Evolutionary conservation across 2,329 filamentous ascomycete genomes (phyloP), one percentile per base, ranked within the genome.

Genomic region (Lasiodiplodia hormozganensis): DNA sequence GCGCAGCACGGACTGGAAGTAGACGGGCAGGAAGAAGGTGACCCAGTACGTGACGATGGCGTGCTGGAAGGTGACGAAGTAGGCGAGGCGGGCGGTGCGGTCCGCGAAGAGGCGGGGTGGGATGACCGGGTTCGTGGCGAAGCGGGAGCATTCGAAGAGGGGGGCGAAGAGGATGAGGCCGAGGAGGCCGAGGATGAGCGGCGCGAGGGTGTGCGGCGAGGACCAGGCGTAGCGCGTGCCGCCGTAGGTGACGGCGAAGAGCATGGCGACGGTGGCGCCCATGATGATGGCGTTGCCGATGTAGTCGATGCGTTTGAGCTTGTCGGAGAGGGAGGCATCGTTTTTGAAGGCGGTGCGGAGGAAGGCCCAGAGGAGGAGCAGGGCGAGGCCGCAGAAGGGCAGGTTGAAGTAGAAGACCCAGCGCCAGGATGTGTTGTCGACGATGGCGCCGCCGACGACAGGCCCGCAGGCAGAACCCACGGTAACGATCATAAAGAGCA

Each of bases 351-450:
- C 73, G 16, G 83, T 82, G 51, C 83, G 77, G 3, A 86, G 69
- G 69, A 73, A 78, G 4, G 75, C 47, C 49, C 71, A 73, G 18
- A 80, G 74, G n/a, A 76, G 51, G 5, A 72, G 49, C 5, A 78
- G 65, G 1, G 75, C 70, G 23, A 76, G 64, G 1, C 64, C 73
- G 51, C 73, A 75, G 25, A 80, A 72, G 0, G 79, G 78, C 1
- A 81, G 69, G 38, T 79, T 79, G 69, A 80, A 69, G 51, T 73
- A 73, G 68, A 87, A 86, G n/a, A 82, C 79, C 83, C 82, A 85
- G 10, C 80, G 74, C 84, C 84, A 86, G 0, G 77, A 78, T 8
- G 69, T 62, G 21, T 73, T 62, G 23, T 79, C 73, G 0, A 73
- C 76, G 23, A 78, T 77, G 16, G 73, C 71, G 6, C 76, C 76